These are phyloP conservation scores for Solanum pennellii DNA, from an alignment of 257 asterid species.

Conservation along the genomic window DNA sequence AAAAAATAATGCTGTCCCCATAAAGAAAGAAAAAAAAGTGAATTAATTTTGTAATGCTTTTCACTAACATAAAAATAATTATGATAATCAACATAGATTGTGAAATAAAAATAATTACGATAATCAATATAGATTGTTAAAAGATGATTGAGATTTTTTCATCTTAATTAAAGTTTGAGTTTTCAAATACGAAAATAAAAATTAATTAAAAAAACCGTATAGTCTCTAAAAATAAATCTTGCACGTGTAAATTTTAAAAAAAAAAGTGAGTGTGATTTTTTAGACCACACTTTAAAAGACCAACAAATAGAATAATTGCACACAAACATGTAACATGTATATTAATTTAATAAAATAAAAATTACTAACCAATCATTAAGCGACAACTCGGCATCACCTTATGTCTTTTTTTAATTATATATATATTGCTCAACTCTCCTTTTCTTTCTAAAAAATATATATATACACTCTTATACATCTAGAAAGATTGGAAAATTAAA, in stretches of 20 bases:
- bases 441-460: not conserved
- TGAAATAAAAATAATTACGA: too few relatives aligned
- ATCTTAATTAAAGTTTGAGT: not conserved
- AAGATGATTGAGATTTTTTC: not conserved
- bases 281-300: not conserved
- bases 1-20: not conserved
- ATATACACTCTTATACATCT: not conserved
- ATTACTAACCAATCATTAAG: not conserved
- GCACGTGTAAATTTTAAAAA: not conserved
- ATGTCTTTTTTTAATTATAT: not conserved
- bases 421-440: not conserved
- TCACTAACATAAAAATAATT: not conserved
- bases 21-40: not conserved
- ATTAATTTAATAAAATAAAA: not conserved
- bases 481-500: not conserved
- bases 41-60: not conserved
- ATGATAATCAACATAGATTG: too few relatives aligned
- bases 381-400: not conserved
- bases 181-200: fast-evolving
- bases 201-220: not conserved
- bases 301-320: not conserved
- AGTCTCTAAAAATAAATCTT: not conserved
- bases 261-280: not conserved
- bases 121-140: not conserved
- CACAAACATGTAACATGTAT: not conserved